Percentiles rank a stretch among this genome's conserved stretches.
phyloP scores from a whole-genome alignment of 495 filamentous ascomycete genomes.

The Tricharina praecox region DNA sequence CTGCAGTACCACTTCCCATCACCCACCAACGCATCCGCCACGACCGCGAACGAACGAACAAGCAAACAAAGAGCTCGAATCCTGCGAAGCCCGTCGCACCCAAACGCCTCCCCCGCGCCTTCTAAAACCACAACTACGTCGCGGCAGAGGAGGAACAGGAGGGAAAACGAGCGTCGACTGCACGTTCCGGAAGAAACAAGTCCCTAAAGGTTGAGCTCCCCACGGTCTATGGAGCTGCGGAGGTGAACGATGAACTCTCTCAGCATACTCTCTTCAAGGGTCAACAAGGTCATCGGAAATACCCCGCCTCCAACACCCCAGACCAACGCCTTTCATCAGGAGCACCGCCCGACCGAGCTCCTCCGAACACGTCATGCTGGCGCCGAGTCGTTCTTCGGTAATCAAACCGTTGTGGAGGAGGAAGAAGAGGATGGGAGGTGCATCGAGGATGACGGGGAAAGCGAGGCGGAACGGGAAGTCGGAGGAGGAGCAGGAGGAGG shows the following conservation, averaged over 20 bases:
- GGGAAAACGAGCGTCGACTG: too few species aligned
- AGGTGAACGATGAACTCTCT: conserved; percentile 86
- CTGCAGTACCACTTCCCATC: too few species aligned
- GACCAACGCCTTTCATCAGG: background rate
- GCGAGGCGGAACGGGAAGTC: background rate
- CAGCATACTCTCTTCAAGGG: conserved; percentile 80
- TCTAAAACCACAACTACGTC: too few species aligned
- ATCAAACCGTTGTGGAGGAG: background rate
- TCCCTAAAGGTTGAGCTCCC: background rate
- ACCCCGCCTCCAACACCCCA: conserved; percentile 32
- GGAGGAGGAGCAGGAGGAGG: background rate
- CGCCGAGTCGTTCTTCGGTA: background rate
- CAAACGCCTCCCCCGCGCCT: too few species aligned
- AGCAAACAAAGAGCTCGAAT: too few species aligned
- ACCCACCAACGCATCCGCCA: too few species aligned
- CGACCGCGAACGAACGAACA: too few species aligned
- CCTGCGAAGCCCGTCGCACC: too few species aligned
- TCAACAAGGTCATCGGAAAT: conserved; percentile 42
- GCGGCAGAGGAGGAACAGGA: too few species aligned
- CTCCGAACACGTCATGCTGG: background rate
- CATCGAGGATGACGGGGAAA: conserved; percentile 1
- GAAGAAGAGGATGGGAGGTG: background rate
- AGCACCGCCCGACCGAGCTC: background rate
- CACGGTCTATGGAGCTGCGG: conserved; percentile 37
- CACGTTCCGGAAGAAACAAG: background rate